Evolutionary conservation across 2,329 filamentous ascomycete species (phyloP), one percentile per base, ranked within the genome.

Genomic region (Talaromyces rugulosus): DNA sequence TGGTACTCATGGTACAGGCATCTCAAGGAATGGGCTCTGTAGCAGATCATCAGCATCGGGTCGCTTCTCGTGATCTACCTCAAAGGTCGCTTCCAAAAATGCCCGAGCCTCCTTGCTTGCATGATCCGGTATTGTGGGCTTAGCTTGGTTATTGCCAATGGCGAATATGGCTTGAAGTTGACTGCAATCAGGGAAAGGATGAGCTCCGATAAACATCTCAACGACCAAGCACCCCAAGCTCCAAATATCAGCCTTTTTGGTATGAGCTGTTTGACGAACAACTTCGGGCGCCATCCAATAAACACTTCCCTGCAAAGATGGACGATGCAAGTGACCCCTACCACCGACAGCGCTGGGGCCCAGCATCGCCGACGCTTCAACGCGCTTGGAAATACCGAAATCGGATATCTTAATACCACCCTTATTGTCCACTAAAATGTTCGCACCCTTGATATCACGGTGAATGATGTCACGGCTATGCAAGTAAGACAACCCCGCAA

Each of bases 231-330:
- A 99, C 36, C 95, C 95, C 28, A 99, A 85, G 53, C 92, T 96
- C 95, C 95, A 99, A 69, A 99, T 99, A 72, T 99, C 95, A 14
- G 95, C 95, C 80, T 98, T 98, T 78, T 94, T 92, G 5, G 94
- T 98, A 79, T 99, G 97, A 5, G 92, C 93, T 3, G 94, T 98
- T 78, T 98, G 95, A 71, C 95, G 95, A 65, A 99, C 95, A 23
- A 99, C 95, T 80, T 99, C 95, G 8, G 95, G 95, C 0, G 95
- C 95, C 95, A 99, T 99, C 95, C 95, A 99, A 80, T 97, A 99
- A 58, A 99, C 95, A 30, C 92, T 97, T 14, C 95, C 95, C 76
- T 99, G 95, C 3, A 99, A 85, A 1, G 94, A 98, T 11, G 87
- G 83, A 6, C 82, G 81, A 66, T 85, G 81, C 52, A 82, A 75